phyloP scores from a whole-genome alignment of 495 filamentous ascomycete species.

The Elasticomyces elasticus region DNA sequence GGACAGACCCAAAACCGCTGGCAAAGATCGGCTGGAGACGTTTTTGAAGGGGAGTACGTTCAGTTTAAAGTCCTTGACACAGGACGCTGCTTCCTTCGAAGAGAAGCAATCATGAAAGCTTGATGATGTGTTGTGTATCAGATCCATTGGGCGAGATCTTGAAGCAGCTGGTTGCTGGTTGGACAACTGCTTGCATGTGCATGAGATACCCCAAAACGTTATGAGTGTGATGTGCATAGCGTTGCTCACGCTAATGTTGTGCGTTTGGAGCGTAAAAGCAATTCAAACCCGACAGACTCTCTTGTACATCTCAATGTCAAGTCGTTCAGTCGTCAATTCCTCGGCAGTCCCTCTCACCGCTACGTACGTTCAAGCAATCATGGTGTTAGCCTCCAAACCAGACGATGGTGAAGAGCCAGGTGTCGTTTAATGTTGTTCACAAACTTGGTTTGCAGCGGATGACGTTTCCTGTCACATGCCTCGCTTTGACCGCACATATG shows the following conservation, averaged over 20 bases:
- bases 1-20: slow-evolving; percentile 11
- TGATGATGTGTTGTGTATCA: no score
- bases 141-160: not conserved
- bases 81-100: not conserved
- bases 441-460: not conserved
- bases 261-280: no score
- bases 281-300: no score
- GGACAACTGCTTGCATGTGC: not conserved
- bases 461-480: not conserved
- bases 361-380: no score
- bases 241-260: not conserved
- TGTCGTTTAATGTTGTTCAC: not conserved
- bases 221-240: not conserved
- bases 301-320: no score
- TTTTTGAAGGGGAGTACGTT: slow-evolving; percentile 10
- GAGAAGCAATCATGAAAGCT: no score
- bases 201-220: not conserved
- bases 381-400: no score
- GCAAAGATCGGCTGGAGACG: slow-evolving; percentile 12
- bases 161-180: not conserved
- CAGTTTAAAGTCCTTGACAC: not conserved
- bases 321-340: no score
- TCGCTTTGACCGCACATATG: not conserved
- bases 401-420: no score
- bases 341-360: no score